Percentiles rank a stretch among this genome's conserved stretches.
phyloP scores from a whole-genome alignment of 2,329 filamentous ascomycete genomes.

The Scopulariopsis brevicaulis region DNA sequence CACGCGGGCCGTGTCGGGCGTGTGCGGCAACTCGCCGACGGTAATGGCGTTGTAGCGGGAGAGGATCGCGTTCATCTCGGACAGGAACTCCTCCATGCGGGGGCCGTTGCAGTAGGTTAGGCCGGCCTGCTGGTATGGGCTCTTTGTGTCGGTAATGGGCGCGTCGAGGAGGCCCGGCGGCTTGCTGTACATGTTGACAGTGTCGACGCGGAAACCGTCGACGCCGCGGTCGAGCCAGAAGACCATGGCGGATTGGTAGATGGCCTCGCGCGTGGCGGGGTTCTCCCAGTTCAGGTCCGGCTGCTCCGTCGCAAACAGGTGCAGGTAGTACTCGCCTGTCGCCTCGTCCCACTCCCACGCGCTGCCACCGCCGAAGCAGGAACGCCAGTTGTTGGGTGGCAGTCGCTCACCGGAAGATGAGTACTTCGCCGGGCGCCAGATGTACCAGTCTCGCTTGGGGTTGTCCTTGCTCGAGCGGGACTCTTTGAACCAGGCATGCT shows the following conservation, averaged over 20 bases:
- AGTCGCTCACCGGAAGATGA: slow-evolving; percentile 43
- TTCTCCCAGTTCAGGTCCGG: slow-evolving; percentile 75
- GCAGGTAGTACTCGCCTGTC: slow-evolving; percentile 46
- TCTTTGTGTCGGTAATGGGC: slow-evolving; percentile 9
- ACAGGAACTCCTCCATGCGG: slow-evolving; percentile 31
- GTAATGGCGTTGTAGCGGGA: slow-evolving; percentile 34
- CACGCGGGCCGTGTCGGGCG: slow-evolving; percentile 25
- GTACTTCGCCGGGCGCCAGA: slow-evolving; percentile 50
- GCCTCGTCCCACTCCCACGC: slow-evolving; percentile 37
- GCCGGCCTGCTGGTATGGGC: slow-evolving; percentile 15
- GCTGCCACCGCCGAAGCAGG: slow-evolving; percentile 18
- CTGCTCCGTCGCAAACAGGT: slow-evolving; percentile 58
- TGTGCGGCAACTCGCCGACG: slow-evolving; percentile 38
- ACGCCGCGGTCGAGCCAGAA: slow-evolving; percentile 65
- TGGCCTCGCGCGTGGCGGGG: slow-evolving; percentile 47
- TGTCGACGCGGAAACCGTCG: slow-evolving; percentile 55
- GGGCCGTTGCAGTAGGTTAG: slow-evolving; percentile 43
- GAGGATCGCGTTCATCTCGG: slow-evolving; percentile 30
- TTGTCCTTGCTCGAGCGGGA: slow-evolving; percentile 44
- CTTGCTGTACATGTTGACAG: slow-evolving; percentile 58
- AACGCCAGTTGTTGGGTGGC: slow-evolving; percentile 49
- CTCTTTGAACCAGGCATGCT: slow-evolving; percentile 61
- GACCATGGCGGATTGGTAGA: slow-evolving; percentile 51
- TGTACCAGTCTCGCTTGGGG: slow-evolving; percentile 49
- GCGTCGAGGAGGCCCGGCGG: slow-evolving; percentile 41